Evolutionary conservation across 1,284 basidiomycete genomes (phyloP).

Genomic region (Prillingera fragicola): DNA sequence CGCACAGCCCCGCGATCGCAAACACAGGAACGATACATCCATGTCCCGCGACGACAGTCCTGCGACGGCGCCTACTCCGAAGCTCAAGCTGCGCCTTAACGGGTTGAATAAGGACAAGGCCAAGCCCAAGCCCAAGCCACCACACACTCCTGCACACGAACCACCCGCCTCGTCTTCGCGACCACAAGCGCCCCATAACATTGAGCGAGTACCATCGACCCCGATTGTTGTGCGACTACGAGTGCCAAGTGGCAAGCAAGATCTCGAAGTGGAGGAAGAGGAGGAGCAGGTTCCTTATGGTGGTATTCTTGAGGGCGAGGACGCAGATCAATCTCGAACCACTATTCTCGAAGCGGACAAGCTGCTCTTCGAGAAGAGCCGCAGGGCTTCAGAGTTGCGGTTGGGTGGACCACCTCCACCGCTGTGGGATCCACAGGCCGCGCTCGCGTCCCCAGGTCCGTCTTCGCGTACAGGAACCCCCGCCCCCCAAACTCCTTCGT

Average conservation of each 20-base stretch:
- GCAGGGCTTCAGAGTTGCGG: constrained; percentile 60
- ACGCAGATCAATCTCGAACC: constrained; percentile 74
- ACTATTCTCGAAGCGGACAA: constrained; percentile 63
- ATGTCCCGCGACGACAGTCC: constrained; percentile 1
- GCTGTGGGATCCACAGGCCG: constrained; percentile 22
- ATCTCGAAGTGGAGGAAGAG: constrained; percentile 35
- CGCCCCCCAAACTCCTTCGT: constrained; percentile 9
- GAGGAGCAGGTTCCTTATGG: constrained; percentile 61
- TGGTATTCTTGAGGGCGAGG: constrained; percentile 63
- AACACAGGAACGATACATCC: background rate
- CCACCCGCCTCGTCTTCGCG: too few species aligned
- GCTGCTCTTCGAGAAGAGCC: constrained; percentile 67
- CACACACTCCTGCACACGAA: background rate
- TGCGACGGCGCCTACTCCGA: constrained; percentile 1
- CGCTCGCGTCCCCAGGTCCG: constrained; percentile 8
- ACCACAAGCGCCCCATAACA: too few species aligned
- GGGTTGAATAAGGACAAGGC: constrained; percentile 6
- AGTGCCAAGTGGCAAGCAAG: constrained; percentile 26
- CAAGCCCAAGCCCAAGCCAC: background rate
- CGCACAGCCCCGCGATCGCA: constrained; percentile 1
- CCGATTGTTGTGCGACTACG: constrained; percentile 25
- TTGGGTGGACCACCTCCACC: constrained; percentile 34
- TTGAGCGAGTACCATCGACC: constrained; percentile 1
- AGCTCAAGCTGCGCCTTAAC: constrained; percentile 7
- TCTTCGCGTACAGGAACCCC: constrained; percentile 17